Percentiles rank a stretch among this genome's conserved stretches.
phyloP scores from a whole-genome alignment of 2,329 filamentous ascomycete genomes.

The Colletotrichum abscissum region DNA sequence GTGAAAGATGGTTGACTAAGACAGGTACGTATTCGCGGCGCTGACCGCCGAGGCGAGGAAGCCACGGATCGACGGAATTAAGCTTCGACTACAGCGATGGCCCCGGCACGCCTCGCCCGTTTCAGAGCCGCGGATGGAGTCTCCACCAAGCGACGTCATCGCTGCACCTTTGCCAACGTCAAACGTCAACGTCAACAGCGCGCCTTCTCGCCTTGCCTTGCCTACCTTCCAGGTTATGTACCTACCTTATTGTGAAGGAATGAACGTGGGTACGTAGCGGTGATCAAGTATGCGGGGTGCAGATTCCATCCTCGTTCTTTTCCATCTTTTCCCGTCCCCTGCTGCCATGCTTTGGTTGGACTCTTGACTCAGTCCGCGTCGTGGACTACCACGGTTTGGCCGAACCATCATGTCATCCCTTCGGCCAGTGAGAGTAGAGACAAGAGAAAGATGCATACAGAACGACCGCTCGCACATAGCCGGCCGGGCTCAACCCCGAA shows the following conservation, averaged over 20 bases:
- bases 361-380: not conserved
- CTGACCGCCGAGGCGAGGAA: not conserved
- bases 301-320: not conserved
- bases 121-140: constrained; percentile 29
- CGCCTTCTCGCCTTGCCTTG: too few species aligned
- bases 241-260: too few species aligned
- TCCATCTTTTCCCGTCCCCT: not conserved
- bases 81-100: constrained; percentile 24
- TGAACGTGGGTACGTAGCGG: not conserved
- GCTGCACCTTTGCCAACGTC: not conserved
- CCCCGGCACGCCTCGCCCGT: constrained; percentile 15
- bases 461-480: not conserved
- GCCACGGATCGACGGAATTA: constrained; percentile 5
- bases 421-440: not conserved
- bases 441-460: not conserved
- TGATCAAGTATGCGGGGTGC: constrained; percentile 28
- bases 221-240: too few species aligned
- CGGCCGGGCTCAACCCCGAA: not conserved
- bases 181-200: constrained; percentile 1
- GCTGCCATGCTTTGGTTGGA: not conserved
- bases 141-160: constrained; percentile 18
- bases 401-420: not conserved
- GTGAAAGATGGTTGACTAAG: too few species aligned
- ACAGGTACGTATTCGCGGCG: not conserved
- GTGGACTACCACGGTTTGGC: not conserved